Conservation (phyloP, 2,329 filamentous ascomycete species). For the Sclerotinia sclerotiorum region DNA sequence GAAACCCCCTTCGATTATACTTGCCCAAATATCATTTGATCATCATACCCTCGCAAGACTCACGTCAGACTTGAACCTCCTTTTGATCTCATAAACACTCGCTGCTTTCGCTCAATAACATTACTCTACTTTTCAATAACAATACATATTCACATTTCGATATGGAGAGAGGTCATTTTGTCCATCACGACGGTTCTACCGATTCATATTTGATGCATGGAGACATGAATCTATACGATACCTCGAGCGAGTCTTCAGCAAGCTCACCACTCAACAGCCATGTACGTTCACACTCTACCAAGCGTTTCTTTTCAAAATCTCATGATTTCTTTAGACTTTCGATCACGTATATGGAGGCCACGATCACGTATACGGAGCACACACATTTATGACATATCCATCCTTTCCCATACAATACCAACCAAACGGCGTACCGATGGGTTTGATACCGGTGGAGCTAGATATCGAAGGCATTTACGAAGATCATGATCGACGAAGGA, state of each 20-base stretch:
- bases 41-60: not conserved
- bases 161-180: constrained; percentile 34
- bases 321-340: constrained; percentile 23
- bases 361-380: constrained; percentile 35
- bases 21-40: constrained; percentile 4
- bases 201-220: constrained; percentile 32
- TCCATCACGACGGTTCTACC: constrained; percentile 29
- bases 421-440: constrained; percentile 32
- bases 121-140: not conserved
- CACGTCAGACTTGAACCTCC: not conserved
- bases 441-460: constrained; percentile 40
- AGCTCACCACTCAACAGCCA: constrained; percentile 39
- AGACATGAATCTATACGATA: constrained; percentile 38
- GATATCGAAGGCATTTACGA: constrained; percentile 41
- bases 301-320: constrained; percentile 9
- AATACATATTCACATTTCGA: constrained; percentile 12
- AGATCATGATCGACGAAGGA: constrained; percentile 39
- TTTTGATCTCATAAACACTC: not conserved
- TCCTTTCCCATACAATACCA: constrained; percentile 38
- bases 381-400: constrained; percentile 36
- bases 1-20: not conserved
- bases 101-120: not conserved
- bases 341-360: constrained; percentile 30
- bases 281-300: constrained; percentile 28
- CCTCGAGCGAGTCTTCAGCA: constrained; percentile 40